phyloP scores from a whole-genome alignment of 2,329 filamentous ascomycete species.

The Cordyceps farinosa region DNA sequence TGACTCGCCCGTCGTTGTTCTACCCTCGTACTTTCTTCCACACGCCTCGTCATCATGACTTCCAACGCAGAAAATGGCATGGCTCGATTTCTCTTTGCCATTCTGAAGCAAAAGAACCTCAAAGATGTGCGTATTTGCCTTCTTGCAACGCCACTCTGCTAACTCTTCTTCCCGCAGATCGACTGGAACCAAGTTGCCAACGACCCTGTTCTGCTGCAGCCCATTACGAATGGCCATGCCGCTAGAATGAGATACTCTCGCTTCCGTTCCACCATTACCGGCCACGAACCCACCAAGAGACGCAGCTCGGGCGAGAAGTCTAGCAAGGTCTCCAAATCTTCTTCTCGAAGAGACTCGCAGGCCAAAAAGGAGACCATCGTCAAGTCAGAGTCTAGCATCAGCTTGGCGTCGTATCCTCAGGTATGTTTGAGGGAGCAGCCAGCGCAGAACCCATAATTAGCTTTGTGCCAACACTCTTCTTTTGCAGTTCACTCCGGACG shows the following conservation, averaged over 20 bases:
- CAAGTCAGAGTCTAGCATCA: constrained; percentile 39
- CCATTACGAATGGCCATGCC: constrained; percentile 58
- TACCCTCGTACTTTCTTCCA: neutral
- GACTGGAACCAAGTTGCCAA: constrained; percentile 57
- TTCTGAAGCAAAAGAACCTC: constrained; percentile 56
- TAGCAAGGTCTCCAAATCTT: constrained; percentile 41
- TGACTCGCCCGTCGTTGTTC: neutral
- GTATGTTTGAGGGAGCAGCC: constrained; percentile 27
- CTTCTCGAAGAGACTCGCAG: constrained; percentile 32
- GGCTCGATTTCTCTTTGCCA: constrained; percentile 57
- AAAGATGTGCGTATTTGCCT: constrained; percentile 51
- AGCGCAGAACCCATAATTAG: constrained; percentile 35
- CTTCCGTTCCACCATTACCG: constrained; percentile 46
- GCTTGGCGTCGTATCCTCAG: constrained; percentile 30
- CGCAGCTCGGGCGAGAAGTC: constrained; percentile 41
- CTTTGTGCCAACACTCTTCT: constrained; percentile 25
- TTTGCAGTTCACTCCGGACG: constrained; percentile 37
- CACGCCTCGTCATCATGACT: constrained; percentile 38
- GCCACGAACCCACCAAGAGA: constrained; percentile 46
- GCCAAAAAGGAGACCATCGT: constrained; percentile 34
- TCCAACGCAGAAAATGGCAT: constrained; percentile 54
- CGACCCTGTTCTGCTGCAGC: constrained; percentile 50
- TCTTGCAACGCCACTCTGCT: neutral
- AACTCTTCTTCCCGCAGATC: constrained; percentile 39
- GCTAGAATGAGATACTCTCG: constrained; percentile 59